Conservation (phyloP, 1,139 yeast genomes). For the Candida dubliniensis region DNA sequence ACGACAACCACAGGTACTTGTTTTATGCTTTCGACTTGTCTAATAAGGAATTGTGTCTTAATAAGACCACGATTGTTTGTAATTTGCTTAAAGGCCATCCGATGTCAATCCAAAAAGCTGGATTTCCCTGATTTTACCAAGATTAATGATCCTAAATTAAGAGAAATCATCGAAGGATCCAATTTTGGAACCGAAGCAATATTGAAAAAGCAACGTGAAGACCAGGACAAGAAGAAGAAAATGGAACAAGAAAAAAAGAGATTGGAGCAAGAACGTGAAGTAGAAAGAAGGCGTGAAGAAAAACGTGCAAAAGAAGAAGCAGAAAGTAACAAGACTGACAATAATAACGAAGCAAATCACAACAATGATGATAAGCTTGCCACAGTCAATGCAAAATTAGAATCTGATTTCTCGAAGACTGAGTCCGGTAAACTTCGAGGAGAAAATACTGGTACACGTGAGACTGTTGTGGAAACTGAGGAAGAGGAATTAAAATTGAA, state of each 20-base stretch:
- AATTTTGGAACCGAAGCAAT: slow-evolving; percentile 20
- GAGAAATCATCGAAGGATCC: slow-evolving; percentile 23
- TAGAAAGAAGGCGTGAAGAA: slow-evolving; percentile 6
- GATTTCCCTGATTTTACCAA: slow-evolving; percentile 8
- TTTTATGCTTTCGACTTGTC: not conserved
- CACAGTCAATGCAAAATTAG: slow-evolving; percentile 4
- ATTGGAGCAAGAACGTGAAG: slow-evolving; percentile 11
- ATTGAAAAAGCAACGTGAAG: slow-evolving; percentile 11
- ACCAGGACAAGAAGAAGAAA: slow-evolving; percentile 8
- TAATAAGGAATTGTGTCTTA: slow-evolving; percentile 1
- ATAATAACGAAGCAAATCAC: slow-evolving; percentile 1
- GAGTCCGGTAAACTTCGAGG: slow-evolving; percentile 10
- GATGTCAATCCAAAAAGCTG: slow-evolving; percentile 13
- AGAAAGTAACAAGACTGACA: too few species aligned
- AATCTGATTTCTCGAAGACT: slow-evolving; percentile 8
- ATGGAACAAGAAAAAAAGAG: slow-evolving; percentile 12
- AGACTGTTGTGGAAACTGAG: slow-evolving; percentile 4
- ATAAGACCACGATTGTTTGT: not conserved
- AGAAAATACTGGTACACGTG: slow-evolving; percentile 6
- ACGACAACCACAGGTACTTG: too few species aligned
- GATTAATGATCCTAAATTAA: slow-evolving; percentile 14
- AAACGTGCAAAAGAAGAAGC: slow-evolving; percentile 8
- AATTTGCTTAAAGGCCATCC: not conserved
- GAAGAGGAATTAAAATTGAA: slow-evolving; percentile 6
- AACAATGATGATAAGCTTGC: slow-evolving; percentile 3